Evolutionary conservation across 1,139 yeast genomes (phyloP).

Genomic region (Scheffersomyces segobiensis): DNA sequence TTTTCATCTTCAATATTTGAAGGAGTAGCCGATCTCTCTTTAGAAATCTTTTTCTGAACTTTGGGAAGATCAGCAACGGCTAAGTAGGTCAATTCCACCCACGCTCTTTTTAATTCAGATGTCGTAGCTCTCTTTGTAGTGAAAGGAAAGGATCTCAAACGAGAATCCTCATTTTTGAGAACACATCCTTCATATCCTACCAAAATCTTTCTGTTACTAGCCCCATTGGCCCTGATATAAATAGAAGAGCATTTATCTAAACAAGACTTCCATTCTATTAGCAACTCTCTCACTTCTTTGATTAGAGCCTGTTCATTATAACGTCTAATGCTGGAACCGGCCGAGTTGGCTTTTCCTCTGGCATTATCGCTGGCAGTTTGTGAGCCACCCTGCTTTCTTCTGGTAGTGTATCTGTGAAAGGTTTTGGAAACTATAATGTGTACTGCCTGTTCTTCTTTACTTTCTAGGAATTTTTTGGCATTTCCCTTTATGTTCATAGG

Average conservation of each 20-base stretch:
- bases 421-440: constrained; percentile 76
- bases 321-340: constrained; percentile 88
- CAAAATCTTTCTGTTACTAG: constrained; percentile 62
- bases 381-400: constrained; percentile 97
- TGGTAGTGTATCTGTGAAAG: constrained; percentile 91
- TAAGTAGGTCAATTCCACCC: constrained; percentile 75
- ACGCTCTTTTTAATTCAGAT: constrained; percentile 76
- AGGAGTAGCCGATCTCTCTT: constrained; percentile 10
- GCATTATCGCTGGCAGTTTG: constrained; percentile 92
- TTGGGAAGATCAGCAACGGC: constrained; percentile 58
- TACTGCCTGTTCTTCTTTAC: constrained; percentile 58
- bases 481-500: constrained; percentile 58
- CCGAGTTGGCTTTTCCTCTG: constrained; percentile 93
- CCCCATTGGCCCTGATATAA: constrained; percentile 84
- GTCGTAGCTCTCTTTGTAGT: constrained; percentile 88
- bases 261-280: constrained; percentile 63
- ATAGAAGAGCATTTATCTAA: constrained; percentile 64
- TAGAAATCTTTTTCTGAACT: constrained; percentile 22
- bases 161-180: constrained; percentile 47
- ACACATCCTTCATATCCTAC: constrained; percentile 65
- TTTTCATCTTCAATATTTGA: constrained; percentile 22
- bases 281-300: constrained; percentile 69
- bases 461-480: constrained; percentile 42
- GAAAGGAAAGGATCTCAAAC: constrained; percentile 76
- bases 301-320: constrained; percentile 84